Evolutionary conservation across 768 basidiomycete species (phyloP), one percentile per base, ranked within the genome.

Genomic region (Coprinopsis sp.): DNA sequence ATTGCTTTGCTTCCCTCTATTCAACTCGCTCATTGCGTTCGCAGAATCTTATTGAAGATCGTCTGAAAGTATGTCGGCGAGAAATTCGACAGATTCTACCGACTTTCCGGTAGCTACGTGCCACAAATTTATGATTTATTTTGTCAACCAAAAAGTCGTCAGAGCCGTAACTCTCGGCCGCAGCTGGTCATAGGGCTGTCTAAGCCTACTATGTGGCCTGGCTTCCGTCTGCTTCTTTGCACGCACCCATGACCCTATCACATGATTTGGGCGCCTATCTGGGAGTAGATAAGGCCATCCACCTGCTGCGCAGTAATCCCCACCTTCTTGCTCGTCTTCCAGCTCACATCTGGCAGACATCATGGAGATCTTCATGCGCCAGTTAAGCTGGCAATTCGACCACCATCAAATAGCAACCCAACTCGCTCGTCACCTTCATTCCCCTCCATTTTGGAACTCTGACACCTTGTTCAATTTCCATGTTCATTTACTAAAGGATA

Each of bases 11-110:
- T 28, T 38, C 38, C 31, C 16, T 34, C 33, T 2, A 31, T 23
- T 16, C 28, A 18, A 44, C 18, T 19, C 28, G 37, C 51, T 31
- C 37, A 30, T 28, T 18, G 33, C 22, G 24, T 51, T 22, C 19
- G 29, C 57, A 88, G 87, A 59, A 54, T 28, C 54, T 73, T 29
- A 82, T 88, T 47, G 80, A 87, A 61, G 76, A 78, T 55, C 81
- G 71, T 51, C 58, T 90, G 33, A 74, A 71, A 44, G 58, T 72
- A 18, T 69, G 69, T 46, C 75, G 71, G 31, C 72, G 86, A 52
- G 86, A 90, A 58, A 65, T 86, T 23, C 77, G 70, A 41, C 73
- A 74, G 50, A 69, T 84, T 49, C 67, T 89, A 41, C 79, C 79
- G 34, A 61, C 57, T 19, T 49, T 60, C 43, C 41, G 36, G 47